Conservation (phyloP, 306 rosid species). For the Vicia villosa region DNA sequence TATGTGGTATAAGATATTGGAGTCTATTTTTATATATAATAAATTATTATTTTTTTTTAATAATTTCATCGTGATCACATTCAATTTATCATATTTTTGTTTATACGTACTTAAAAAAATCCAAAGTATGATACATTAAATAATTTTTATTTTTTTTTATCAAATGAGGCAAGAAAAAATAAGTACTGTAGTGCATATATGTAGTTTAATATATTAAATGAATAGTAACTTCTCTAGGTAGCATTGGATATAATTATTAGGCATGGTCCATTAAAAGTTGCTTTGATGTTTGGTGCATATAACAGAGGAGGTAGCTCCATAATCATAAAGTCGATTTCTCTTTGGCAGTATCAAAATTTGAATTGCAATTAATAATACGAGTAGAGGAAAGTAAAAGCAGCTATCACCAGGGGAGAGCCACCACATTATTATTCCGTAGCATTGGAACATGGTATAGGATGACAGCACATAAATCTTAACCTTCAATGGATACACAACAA, state of each 20-base stretch:
- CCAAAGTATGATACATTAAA: too few species aligned
- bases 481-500: background rate
- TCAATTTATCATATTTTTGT: too few species aligned
- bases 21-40: too few species aligned
- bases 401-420: conserved; percentile 33
- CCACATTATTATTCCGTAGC: conserved; percentile 24
- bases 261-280: conserved; percentile 49
- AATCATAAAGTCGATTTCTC: conserved; percentile 33
- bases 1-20: too few species aligned
- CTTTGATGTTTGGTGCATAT: conserved; percentile 37
- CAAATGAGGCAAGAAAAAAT: too few species aligned
- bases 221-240: too few species aligned
- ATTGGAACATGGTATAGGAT: conserved; percentile 9
- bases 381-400: conserved; percentile 40
- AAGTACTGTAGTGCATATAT: too few species aligned
- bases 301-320: conserved; percentile 46
- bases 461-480: conserved; percentile 29
- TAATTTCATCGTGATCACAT: too few species aligned
- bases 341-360: conserved; percentile 24
- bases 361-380: conserved; percentile 38
- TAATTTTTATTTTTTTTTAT: too few species aligned
- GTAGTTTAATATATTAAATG: too few species aligned
- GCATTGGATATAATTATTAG: conserved; percentile 41
- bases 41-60: too few species aligned
- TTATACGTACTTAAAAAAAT: too few species aligned